These are phyloP conservation scores for Vigna trinervia DNA, from an alignment of 306 rosid genomes.

Conservation along the genomic window DNA sequence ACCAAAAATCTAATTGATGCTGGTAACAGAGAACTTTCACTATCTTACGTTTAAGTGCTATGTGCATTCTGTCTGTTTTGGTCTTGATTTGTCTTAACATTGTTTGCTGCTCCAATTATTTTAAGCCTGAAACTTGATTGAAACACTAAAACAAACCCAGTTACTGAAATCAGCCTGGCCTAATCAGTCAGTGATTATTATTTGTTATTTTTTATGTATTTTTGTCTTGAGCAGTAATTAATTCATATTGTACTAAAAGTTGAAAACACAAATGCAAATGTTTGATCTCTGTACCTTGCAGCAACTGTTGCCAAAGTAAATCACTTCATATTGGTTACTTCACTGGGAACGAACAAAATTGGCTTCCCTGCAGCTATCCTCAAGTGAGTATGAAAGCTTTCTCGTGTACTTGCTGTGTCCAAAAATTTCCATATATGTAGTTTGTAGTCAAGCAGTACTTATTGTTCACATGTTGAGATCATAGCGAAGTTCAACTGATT, in stretches of 20 bases:
- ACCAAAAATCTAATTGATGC: conserved; percentile 83
- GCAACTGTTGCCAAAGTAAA: conserved; percentile 77
- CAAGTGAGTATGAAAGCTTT: conserved; percentile 67
- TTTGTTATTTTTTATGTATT: not conserved
- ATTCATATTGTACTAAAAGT: conserved; percentile 6
- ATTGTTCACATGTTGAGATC: not conserved
- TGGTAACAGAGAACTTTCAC: conserved; percentile 54
- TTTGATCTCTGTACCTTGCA: conserved; percentile 50
- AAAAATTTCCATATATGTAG: conserved; percentile 36
- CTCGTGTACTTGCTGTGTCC: not conserved
- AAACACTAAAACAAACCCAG: not conserved
- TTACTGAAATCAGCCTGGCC: not conserved
- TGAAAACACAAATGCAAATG: conserved; percentile 26
- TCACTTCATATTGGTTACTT: conserved; percentile 88
- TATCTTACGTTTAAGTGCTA: not conserved
- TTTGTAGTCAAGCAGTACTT: conserved; percentile 19
- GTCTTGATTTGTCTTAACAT: not conserved
- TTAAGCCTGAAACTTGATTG: not conserved
- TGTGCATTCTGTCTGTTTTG: not conserved
- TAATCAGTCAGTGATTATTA: not conserved
- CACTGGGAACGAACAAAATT: conserved; percentile 91
- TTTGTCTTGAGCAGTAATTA: conserved; percentile 2
- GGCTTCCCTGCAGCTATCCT: conserved; percentile 98
- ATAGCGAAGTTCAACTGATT: conserved; percentile 38
- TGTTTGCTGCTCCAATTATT: conserved; percentile 11